phyloP scores from a whole-genome alignment of 495 filamentous ascomycete species.

The Podospora conica region DNA sequence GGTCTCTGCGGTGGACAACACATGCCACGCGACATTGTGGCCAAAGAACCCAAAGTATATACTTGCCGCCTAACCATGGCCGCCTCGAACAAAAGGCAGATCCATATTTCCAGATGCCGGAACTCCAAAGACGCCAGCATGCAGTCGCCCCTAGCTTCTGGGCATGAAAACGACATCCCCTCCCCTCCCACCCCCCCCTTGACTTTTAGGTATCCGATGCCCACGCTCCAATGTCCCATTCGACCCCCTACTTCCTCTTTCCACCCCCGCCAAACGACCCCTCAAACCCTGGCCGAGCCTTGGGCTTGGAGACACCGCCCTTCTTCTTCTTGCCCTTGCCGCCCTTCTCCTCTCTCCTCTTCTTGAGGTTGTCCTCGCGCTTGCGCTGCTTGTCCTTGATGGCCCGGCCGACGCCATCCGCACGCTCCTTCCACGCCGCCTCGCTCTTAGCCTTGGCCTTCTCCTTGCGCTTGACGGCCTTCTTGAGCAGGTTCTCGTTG shows the following conservation, averaged over 20 bases:
- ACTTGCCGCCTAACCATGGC: not conserved
- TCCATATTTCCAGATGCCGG: constrained; percentile 4
- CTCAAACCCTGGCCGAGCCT: constrained; percentile 78
- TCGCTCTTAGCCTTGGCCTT: constrained; percentile 82
- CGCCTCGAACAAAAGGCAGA: not conserved
- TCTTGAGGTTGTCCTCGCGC: constrained; percentile 79
- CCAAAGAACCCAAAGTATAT: not conserved
- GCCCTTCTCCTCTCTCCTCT: constrained; percentile 68
- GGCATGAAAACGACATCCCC: not conserved
- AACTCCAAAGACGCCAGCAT: constrained; percentile 9
- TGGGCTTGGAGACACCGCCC: constrained; percentile 49
- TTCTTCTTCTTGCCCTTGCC: constrained; percentile 57
- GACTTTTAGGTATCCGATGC: not conserved
- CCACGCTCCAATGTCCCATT: not conserved
- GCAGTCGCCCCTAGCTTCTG: not conserved
- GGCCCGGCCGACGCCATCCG: constrained; percentile 65
- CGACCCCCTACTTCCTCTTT: constrained; percentile 21
- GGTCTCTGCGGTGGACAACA: not conserved
- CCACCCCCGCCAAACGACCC: constrained; percentile 63
- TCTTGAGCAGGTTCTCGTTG: constrained; percentile 83
- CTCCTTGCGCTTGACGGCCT: constrained; percentile 90
- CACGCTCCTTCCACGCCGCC: constrained; percentile 79
- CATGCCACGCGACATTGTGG: not conserved
- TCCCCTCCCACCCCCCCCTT: not conserved
- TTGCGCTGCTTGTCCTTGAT: constrained; percentile 79